phyloP scores from a whole-genome alignment of 2,329 filamentous ascomycete species.

The Diplodia seriata region DNA sequence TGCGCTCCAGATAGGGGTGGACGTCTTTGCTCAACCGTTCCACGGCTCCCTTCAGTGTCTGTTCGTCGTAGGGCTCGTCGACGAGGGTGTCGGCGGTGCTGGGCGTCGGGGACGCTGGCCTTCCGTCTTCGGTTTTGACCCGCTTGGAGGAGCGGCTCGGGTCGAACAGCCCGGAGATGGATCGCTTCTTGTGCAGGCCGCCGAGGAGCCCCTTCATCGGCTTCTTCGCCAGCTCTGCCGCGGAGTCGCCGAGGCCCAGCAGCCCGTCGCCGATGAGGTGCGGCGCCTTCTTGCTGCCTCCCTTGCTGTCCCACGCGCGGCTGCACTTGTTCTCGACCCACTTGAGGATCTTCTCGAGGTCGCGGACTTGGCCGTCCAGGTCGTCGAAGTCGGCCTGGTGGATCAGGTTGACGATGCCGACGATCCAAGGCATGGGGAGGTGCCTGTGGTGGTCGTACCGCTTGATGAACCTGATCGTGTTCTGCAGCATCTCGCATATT shows the following conservation, averaged over 20 bases:
- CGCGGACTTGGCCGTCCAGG: neutral
- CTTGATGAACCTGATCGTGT: constrained; percentile 7
- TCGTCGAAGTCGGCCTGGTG: neutral
- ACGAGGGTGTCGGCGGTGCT: neutral
- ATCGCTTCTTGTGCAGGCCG: neutral
- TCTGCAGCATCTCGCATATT: neutral
- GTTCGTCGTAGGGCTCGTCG: neutral
- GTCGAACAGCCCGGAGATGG: neutral
- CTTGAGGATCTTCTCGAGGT: constrained; percentile 4
- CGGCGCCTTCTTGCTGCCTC: neutral
- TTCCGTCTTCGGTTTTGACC: neutral
- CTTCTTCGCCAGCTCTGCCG: neutral
- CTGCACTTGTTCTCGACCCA: constrained; percentile 14
- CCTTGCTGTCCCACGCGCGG: neutral
- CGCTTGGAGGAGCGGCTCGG: neutral
- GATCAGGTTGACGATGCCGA: neutral
- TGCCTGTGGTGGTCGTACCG: neutral
- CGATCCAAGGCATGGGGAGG: neutral
- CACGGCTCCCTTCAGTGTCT: neutral
- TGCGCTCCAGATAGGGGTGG: neutral
- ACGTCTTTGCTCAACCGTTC: neutral
- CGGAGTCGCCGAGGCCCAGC: neutral
- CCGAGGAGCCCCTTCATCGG: neutral
- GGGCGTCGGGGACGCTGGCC: neutral
- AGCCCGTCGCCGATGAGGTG: neutral